Evolutionary conservation across 129 eudicot species (phyloP), one percentile per base, ranked within the genome.

Genomic region (Scalesia atractyloides): DNA sequence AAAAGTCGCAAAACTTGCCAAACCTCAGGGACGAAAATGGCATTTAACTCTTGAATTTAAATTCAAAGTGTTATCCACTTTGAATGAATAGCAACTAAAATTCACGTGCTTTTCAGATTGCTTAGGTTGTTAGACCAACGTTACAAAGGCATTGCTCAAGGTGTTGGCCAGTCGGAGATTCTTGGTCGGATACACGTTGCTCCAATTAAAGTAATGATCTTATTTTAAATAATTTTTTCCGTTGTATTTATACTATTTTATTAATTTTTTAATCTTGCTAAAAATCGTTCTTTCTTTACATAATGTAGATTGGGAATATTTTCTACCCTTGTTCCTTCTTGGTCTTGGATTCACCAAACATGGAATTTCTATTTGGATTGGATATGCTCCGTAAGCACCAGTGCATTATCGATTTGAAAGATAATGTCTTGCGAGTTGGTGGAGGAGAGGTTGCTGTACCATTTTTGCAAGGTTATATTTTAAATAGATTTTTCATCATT

Each of bases 361-460:
- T 94, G 97, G 98, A 90, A 49, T 94, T 94, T 68, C 98, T 94
- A 8, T 94, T 94, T 87, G 97, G 98, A 46, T 65, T 94, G 75
- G 97, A 94, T 73, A 94, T 94, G 98, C 97, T 94, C 3, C 96
- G 91, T 43, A 90, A 90, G 87, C 97, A 90, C 69, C 98, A 94
- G 84, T 94, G 98, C 89, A 77, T 80, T 49, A 94, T 94, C 69
- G 98, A 94, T 90, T 85, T 94, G 73, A 94, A 94, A 81, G 98
- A 94, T 19, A 94, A 88, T 71, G 96, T 94, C 39, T 67, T 94
- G 82, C 84, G 98, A 88, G 91, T 94, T 82, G 98, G 97, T 37
- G 97, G 97, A 76, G 97, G 97, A 64, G 98, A 94, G 85, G 97
- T 94, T 70, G 75, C 98, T 18, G 98, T 94, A 60, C 97, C 97